A percentile compares a stretch with the other conserved stretches of the same genome.
Evolutionary conservation across 2,329 filamentous ascomycete genomes (phyloP).

Genomic region (Alternaria hordeiaustralica): DNA sequence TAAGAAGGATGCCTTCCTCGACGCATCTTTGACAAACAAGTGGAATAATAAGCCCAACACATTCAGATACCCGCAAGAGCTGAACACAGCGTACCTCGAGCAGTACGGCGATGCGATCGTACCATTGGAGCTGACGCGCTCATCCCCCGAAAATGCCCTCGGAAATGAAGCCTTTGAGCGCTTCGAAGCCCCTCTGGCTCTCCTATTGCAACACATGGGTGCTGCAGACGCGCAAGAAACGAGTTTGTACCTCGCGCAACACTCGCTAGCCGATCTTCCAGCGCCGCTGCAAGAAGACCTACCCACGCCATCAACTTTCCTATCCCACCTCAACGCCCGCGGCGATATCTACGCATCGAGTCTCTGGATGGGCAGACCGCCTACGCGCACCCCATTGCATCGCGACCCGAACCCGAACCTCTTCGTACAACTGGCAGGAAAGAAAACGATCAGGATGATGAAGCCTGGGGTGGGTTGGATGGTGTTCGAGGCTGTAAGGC

Average conservation of each 20-base stretch:
- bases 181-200: conserved; percentile 66
- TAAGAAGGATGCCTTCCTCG: background rate
- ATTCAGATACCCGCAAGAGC: conserved; percentile 13
- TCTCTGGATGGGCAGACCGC: conserved; percentile 85
- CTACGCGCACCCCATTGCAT: conserved; percentile 89
- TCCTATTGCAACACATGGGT: conserved; percentile 66
- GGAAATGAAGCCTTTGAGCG: conserved; percentile 59
- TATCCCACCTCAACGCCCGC: conserved; percentile 65
- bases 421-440: conserved; percentile 80
- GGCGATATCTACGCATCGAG: conserved; percentile 88
- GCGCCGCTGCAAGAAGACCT: conserved; percentile 67
- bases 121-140: conserved; percentile 64
- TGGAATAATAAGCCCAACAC: background rate
- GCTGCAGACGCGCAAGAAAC: conserved; percentile 36
- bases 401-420: conserved; percentile 93
- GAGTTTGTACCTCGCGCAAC: conserved; percentile 86
- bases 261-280: conserved; percentile 73
- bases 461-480: conserved; percentile 66
- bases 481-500: conserved; percentile 64
- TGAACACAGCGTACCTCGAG: conserved; percentile 34
- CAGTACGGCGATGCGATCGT: conserved; percentile 59
- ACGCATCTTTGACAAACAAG: background rate
- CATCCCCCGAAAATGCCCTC: background rate
- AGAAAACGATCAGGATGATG: conserved; percentile 76
- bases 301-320: conserved; percentile 66